Evolutionary conservation across 148 eudicot genomes (phyloP).

Genomic region (Vaccinium vitisidaea): DNA sequence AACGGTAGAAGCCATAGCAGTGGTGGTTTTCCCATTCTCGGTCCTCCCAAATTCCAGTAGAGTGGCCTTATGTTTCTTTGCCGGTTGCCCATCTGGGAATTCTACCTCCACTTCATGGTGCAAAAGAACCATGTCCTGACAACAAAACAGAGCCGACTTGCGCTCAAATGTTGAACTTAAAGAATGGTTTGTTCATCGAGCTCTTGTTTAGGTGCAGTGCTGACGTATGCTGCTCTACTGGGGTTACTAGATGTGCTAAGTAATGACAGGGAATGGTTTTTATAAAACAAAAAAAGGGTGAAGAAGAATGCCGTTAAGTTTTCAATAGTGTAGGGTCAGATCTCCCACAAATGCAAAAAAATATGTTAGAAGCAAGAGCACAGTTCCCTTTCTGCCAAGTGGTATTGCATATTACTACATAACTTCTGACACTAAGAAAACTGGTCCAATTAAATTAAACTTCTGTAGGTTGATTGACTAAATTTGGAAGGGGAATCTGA

Average conservation of each 20-base stretch:
- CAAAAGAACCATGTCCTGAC: slow-evolving; percentile 91
- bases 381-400: neutral
- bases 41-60: slow-evolving; percentile 81
- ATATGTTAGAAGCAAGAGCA: neutral
- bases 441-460: slow-evolving; percentile 5
- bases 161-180: slow-evolving; percentile 4
- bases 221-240: neutral
- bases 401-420: neutral
- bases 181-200: neutral
- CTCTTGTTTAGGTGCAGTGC: slow-evolving; percentile 8
- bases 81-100: slow-evolving; percentile 45
- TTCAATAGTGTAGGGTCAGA: neutral
- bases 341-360: neutral
- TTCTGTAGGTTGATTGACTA: neutral
- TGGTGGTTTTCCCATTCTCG: slow-evolving; percentile 50
- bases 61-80: slow-evolving; percentile 70
- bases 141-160: neutral
- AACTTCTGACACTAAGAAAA: neutral
- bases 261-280: neutral
- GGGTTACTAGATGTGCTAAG: neutral
- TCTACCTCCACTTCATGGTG: slow-evolving; percentile 91
- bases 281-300: neutral
- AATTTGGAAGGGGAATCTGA: neutral
- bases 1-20: slow-evolving; percentile 93
- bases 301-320: neutral